Evolutionary conservation across 2,329 filamentous ascomycete species (phyloP).

Genomic region (Phaeoacremonium minimum): DNA sequence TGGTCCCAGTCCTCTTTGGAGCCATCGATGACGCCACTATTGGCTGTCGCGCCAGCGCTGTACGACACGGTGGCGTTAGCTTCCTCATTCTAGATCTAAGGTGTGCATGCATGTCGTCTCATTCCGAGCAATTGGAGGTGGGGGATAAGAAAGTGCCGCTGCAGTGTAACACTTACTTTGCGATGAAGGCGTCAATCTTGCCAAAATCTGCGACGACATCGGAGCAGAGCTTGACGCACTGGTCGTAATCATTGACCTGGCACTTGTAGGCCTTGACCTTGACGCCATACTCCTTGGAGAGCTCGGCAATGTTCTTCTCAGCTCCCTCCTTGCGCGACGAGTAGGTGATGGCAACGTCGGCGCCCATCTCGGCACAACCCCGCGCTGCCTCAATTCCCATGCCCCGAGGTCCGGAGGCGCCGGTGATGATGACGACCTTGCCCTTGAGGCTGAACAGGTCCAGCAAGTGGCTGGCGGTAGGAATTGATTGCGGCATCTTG

Average conservation of each 20-base stretch:
- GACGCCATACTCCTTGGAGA: slow-evolving; percentile 61
- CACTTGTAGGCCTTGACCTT: slow-evolving; percentile 60
- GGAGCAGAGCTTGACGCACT: slow-evolving; percentile 48
- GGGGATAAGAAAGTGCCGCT: not conserved
- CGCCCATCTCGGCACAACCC: slow-evolving; percentile 64
- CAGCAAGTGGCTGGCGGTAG: slow-evolving; percentile 51
- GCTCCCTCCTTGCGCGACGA: slow-evolving; percentile 64
- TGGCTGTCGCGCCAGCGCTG: slow-evolving; percentile 63
- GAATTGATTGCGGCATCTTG: slow-evolving; percentile 53
- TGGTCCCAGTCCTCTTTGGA: slow-evolving; percentile 80
- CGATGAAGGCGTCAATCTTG: slow-evolving; percentile 69
- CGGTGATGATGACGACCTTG: slow-evolving; percentile 65
- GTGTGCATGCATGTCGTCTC: no score
- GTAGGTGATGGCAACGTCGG: slow-evolving; percentile 66
- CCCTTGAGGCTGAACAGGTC: slow-evolving; percentile 68
- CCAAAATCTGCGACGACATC: slow-evolving; percentile 71
- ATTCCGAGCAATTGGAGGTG: not conserved
- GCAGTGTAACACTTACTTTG: slow-evolving; percentile 58
- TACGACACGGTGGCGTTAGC: slow-evolving; percentile 2
- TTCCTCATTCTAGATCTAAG: not conserved
- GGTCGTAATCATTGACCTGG: slow-evolving; percentile 48
- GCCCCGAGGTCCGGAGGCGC: slow-evolving; percentile 62
- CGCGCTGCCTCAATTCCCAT: slow-evolving; percentile 66
- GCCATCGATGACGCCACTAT: slow-evolving; percentile 67
- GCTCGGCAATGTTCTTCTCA: slow-evolving; percentile 58